Conservation (phyloP, 2,329 filamentous ascomycete genomes). For the Rutstroemia sp. region DNA sequence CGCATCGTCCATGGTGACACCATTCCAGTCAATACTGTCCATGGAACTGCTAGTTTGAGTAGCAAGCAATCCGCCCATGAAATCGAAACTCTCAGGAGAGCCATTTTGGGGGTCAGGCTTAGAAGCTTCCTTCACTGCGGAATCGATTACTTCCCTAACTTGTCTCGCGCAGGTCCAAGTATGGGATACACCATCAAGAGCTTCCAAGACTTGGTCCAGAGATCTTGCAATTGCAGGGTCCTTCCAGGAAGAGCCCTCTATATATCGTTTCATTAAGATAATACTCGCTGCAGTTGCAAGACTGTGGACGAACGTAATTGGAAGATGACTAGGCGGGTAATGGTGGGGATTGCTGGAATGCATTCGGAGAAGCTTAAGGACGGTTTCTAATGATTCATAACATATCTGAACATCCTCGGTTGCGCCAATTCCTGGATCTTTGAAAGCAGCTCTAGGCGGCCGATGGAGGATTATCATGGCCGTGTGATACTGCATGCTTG, state of each 20-base stretch:
- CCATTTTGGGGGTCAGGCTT: slow-evolving; percentile 2
- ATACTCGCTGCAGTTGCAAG: slow-evolving; percentile 40
- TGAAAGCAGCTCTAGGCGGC: slow-evolving; percentile 38
- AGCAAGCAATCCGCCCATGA: slow-evolving; percentile 13
- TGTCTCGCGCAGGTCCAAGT: slow-evolving; percentile 41
- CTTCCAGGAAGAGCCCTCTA: slow-evolving; percentile 33
- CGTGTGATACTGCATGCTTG: slow-evolving; percentile 41
- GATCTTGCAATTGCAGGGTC: slow-evolving; percentile 41
- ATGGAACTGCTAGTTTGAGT: background rate
- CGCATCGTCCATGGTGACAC: slow-evolving; percentile 3
- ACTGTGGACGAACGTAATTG: slow-evolving; percentile 43
- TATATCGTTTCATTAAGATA: slow-evolving; percentile 39
- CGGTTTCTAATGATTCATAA: slow-evolving; percentile 40
- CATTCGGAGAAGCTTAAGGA: slow-evolving; percentile 38
- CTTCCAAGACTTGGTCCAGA: slow-evolving; percentile 41
- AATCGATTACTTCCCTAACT: slow-evolving; percentile 32
- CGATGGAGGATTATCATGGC: slow-evolving; percentile 45
- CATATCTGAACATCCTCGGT: slow-evolving; percentile 43
- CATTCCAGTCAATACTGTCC: slow-evolving; percentile 9
- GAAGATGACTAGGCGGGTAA: slow-evolving; percentile 38
- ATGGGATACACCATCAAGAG: slow-evolving; percentile 44
- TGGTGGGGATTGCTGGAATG: slow-evolving; percentile 32
- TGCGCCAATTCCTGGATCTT: slow-evolving; percentile 33
- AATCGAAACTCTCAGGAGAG: slow-evolving; percentile 17
- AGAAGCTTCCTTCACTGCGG: slow-evolving; percentile 12